These are phyloP conservation scores for Orbilia brochopaga DNA, from an alignment of 2,329 filamentous ascomycete species.

Conservation along the genomic window DNA sequence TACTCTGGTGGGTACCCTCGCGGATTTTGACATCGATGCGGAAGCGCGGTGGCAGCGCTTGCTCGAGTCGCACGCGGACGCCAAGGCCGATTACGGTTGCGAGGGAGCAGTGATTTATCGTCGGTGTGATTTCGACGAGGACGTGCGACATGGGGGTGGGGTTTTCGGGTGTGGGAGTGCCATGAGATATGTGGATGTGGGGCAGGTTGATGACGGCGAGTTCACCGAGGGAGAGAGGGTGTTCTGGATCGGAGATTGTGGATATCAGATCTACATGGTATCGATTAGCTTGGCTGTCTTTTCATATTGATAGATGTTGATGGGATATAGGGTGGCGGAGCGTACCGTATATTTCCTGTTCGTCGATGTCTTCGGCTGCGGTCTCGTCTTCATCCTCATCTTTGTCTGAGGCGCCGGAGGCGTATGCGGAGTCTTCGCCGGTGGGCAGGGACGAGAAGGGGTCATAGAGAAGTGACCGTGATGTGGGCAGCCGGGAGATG, in stretches of 20 bases:
- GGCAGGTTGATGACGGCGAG: slow-evolving; percentile 94
- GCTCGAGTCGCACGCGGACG: slow-evolving; percentile 87
- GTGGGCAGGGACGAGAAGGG: slow-evolving; percentile 19
- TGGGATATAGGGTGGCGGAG: background rate
- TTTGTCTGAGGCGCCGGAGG: slow-evolving; percentile 32
- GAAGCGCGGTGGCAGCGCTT: slow-evolving; percentile 88
- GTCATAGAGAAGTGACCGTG: slow-evolving; percentile 39
- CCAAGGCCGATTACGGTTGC: slow-evolving; percentile 95
- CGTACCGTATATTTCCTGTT: slow-evolving; percentile 93
- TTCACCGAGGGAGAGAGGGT: slow-evolving; percentile 89
- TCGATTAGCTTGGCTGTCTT: slow-evolving; percentile 57
- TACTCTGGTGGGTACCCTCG: slow-evolving; percentile 92
- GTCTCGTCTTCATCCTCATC: slow-evolving; percentile 57
- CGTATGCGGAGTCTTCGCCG: slow-evolving; percentile 44
- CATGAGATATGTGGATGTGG: slow-evolving; percentile 77
- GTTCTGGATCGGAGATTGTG: slow-evolving; percentile 93
- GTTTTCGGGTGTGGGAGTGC: slow-evolving; percentile 64
- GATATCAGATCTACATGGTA: slow-evolving; percentile 78
- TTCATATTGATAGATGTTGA: slow-evolving; percentile 24
- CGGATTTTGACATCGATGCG: slow-evolving; percentile 92
- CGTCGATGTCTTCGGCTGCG: slow-evolving; percentile 76
- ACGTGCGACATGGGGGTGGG: slow-evolving; percentile 68
- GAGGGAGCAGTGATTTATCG: slow-evolving; percentile 93
- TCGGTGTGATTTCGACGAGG: slow-evolving; percentile 88
- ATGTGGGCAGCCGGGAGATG: slow-evolving; percentile 41